phyloP scores from a whole-genome alignment of 2,329 filamentous ascomycete species.

The Mycosphaerella sp. region DNA sequence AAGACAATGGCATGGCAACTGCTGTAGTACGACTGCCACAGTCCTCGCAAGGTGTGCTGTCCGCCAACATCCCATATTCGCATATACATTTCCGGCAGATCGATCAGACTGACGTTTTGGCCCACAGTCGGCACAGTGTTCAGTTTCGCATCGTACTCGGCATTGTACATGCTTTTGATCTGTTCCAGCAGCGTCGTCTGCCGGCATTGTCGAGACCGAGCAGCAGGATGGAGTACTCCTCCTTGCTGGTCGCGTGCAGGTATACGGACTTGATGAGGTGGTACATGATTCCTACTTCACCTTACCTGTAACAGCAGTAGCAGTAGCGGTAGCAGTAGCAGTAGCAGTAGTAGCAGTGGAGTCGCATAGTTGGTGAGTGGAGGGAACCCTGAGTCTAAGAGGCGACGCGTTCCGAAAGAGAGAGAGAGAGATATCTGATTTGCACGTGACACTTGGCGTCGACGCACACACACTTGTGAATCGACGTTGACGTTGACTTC shows the following conservation, averaged over 20 bases:
- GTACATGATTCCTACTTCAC: constrained; percentile 59
- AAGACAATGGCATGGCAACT: constrained; percentile 96
- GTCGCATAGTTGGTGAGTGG: not conserved
- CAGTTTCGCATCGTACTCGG: constrained; percentile 56
- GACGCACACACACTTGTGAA: not conserved
- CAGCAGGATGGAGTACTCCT: constrained; percentile 98
- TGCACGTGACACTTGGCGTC: not conserved
- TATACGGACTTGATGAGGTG: constrained; percentile 94
- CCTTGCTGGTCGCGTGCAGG: constrained; percentile 91
- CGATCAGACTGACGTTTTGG: constrained; percentile 90
- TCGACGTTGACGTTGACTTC: not conserved
- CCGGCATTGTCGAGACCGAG: constrained; percentile 97
- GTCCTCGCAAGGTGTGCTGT: constrained; percentile 76
- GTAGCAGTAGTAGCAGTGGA: not conserved
- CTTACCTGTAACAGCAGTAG: not conserved
- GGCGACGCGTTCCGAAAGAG: not conserved
- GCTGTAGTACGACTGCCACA: constrained; percentile 95
- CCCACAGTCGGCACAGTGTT: constrained; percentile 96
- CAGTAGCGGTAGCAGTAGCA: not conserved
- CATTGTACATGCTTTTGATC: constrained; percentile 79
- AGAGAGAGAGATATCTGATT: not conserved
- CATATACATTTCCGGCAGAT: constrained; percentile 88
- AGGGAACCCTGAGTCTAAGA: not conserved
- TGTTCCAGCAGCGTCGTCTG: constrained; percentile 95
- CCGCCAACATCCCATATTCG: constrained; percentile 99